Percentiles rank a stretch among this genome's conserved stretches.
These are phyloP conservation scores for Solanum arcanum DNA, from an alignment of 257 asterid species.

Conservation along the genomic window DNA sequence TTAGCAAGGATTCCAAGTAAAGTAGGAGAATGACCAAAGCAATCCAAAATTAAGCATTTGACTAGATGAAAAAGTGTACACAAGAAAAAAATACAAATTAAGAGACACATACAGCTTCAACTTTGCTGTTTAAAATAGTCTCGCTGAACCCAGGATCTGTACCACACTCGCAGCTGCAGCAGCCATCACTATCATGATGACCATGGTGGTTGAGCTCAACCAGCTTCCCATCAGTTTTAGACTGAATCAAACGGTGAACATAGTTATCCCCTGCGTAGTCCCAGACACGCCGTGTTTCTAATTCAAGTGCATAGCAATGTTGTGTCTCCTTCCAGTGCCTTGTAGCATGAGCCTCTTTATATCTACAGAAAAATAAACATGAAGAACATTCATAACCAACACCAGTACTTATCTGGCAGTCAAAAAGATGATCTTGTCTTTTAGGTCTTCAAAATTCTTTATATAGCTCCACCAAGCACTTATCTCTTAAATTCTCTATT, in stretches of 20 bases:
- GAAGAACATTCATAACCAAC: not conserved
- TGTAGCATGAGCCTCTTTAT: slow-evolving; percentile 70
- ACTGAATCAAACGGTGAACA: slow-evolving; percentile 91
- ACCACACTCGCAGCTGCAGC: slow-evolving; percentile 25
- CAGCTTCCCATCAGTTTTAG: slow-evolving; percentile 91
- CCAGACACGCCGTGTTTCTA: slow-evolving; percentile 97
- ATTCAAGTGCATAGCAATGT: slow-evolving; percentile 94
- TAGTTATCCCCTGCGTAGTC: slow-evolving; percentile 92
- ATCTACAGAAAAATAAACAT: slow-evolving; percentile 30
- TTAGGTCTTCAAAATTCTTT: slow-evolving; percentile 1
- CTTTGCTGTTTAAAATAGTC: slow-evolving; percentile 46
- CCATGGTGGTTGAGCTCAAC: slow-evolving; percentile 80
- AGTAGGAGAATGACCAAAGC: not conserved
- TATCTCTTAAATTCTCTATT: not conserved
- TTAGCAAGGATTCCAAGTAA: not conserved
- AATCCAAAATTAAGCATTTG: not conserved
- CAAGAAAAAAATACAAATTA: not conserved
- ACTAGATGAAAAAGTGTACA: not conserved
- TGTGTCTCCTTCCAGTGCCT: slow-evolving; percentile 92
- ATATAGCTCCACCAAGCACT: not conserved
- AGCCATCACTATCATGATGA: slow-evolving; percentile 28
- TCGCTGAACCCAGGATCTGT: slow-evolving; percentile 35
- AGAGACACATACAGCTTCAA: slow-evolving; percentile 55
- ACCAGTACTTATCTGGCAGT: not conserved
- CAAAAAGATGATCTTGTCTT: not conserved